phyloP scores from a whole-genome alignment of 2,329 filamentous ascomycete genomes.

The Gyromitra esculenta region DNA sequence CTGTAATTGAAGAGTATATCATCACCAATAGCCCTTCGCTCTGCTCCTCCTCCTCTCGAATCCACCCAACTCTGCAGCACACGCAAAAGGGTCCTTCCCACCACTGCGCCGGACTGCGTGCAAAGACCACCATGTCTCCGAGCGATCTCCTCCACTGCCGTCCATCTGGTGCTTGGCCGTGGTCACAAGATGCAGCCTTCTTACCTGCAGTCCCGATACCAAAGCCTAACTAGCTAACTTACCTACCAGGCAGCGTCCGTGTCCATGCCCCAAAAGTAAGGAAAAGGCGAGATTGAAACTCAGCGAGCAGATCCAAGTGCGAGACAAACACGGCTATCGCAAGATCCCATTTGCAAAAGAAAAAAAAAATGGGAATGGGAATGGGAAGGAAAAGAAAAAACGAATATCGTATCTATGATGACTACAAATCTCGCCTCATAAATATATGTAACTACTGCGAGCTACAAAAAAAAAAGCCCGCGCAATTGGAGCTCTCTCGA shows the following conservation, averaged over 20 bases:
- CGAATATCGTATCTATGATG: background rate
- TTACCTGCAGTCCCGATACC: constrained; percentile 12
- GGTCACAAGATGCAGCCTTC: constrained; percentile 30
- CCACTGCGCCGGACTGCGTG: constrained; percentile 2
- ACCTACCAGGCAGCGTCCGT: background rate
- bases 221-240: constrained; percentile 4
- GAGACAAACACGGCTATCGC: constrained; percentile 22
- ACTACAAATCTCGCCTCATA: background rate
- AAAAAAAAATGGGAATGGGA: background rate
- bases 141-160: constrained; percentile 30
- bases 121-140: constrained; percentile 9
- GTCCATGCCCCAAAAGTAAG: background rate
- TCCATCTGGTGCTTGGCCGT: constrained; percentile 15
- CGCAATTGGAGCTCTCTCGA: constrained; percentile 28
- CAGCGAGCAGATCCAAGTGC: constrained; percentile 31
- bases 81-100: background rate
- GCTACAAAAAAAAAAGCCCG: background rate
- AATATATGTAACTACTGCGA: background rate
- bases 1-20: constrained; percentile 14
- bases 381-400: background rate
- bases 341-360: constrained; percentile 17
- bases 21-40: constrained; percentile 36
- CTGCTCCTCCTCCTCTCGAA: background rate
- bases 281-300: constrained; percentile 22
- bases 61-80: background rate